phyloP scores from a whole-genome alignment of 106 monocot species.

The Phalaenopsis equestris region DNA sequence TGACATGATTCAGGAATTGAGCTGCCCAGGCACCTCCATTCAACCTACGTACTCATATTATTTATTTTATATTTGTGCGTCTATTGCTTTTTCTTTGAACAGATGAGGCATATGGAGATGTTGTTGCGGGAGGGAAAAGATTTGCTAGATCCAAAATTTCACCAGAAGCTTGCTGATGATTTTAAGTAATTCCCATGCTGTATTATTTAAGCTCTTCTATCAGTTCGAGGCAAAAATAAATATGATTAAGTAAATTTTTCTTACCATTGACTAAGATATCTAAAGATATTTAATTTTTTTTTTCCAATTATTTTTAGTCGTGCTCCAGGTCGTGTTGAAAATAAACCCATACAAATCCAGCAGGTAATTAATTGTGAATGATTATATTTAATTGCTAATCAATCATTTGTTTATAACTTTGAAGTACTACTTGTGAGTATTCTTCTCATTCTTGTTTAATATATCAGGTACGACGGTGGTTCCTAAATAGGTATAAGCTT shows the following conservation, averaged over 20 bases:
- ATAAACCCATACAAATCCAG: conserved; percentile 1
- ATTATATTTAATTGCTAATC: neutral
- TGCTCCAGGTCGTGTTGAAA: conserved; percentile 4
- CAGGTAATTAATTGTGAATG: neutral
- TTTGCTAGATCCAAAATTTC: conserved; percentile 6
- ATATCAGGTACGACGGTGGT: conserved; percentile 8
- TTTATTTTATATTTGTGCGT: neutral
- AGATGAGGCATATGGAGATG: conserved; percentile 3
- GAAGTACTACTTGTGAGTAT: neutral
- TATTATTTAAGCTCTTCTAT: neutral
- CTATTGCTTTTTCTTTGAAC: neutral
- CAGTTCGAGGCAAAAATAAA: neutral
- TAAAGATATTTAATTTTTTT: conserved; percentile 1
- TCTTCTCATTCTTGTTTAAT: neutral
- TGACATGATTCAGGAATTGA: neutral
- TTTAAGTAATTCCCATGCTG: conserved; percentile 7
- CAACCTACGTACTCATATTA: neutral
- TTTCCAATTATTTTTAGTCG: neutral
- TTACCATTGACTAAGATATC: neutral
- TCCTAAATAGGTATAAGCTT: neutral
- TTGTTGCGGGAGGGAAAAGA: conserved; percentile 4
- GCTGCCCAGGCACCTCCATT: neutral
- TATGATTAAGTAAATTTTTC: neutral
- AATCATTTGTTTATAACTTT: neutral
- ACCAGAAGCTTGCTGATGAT: conserved; percentile 6